Evolutionary conservation across 2,329 filamentous ascomycete species (phyloP).

Genomic region (Sphaerostilbella broomeana): DNA sequence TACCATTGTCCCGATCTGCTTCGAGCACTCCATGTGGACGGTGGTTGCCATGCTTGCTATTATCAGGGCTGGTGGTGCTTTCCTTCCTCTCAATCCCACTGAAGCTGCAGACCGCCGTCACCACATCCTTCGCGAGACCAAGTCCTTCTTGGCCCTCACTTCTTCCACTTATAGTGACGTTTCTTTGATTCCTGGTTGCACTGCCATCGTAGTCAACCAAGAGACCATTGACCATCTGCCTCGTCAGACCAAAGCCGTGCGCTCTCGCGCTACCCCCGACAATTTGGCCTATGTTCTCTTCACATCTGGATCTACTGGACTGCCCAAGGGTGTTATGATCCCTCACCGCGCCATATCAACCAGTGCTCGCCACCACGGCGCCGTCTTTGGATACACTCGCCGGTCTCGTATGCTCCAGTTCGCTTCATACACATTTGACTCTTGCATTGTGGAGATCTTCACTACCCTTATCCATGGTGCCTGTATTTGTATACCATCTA

Average conservation of each 20-base stretch:
- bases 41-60: slow-evolving; percentile 10
- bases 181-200: no score
- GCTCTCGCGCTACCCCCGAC: no score
- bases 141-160: no score
- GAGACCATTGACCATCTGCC: no score
- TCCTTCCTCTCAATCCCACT: slow-evolving; percentile 16
- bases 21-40: slow-evolving; percentile 30
- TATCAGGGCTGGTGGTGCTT: slow-evolving; percentile 9
- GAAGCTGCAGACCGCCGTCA: slow-evolving; percentile 6
- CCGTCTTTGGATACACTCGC: not conserved
- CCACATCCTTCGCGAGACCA: not conserved
- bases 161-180: no score
- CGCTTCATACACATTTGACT: slow-evolving; percentile 32
- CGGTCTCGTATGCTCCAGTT: slow-evolving; percentile 19
- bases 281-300: slow-evolving; percentile 37
- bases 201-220: no score
- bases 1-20: slow-evolving; percentile 25
- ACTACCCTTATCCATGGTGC: slow-evolving; percentile 32
- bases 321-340: slow-evolving; percentile 47
- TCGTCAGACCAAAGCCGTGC: no score
- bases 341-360: slow-evolving; percentile 30
- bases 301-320: slow-evolving; percentile 49
- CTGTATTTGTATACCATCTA: slow-evolving; percentile 28
- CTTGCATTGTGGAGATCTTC: slow-evolving; percentile 31
- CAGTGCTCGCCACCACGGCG: no score